phyloP scores from a whole-genome alignment of 1,139 yeast genomes.

The Yamadazyma oceani region DNA sequence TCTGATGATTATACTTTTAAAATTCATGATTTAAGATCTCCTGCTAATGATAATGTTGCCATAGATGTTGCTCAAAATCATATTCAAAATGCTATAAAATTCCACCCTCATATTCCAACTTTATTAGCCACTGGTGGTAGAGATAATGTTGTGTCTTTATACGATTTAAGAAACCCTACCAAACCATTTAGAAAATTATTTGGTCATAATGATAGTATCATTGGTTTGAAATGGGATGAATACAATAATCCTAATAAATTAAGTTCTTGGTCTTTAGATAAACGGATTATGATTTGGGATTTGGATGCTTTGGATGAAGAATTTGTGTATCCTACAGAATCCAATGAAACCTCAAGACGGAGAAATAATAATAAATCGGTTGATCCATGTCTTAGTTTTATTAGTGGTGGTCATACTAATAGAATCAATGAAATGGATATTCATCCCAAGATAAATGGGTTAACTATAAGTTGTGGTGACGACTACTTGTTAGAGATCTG shows the following conservation, averaged over 20 bases:
- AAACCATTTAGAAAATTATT: constrained; percentile 49
- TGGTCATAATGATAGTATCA: constrained; percentile 49
- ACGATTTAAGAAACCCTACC: constrained; percentile 50
- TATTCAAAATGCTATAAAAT: constrained; percentile 49
- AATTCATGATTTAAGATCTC: constrained; percentile 61
- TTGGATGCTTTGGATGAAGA: constrained; percentile 48
- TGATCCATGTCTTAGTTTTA: constrained; percentile 61
- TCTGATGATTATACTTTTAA: constrained; percentile 70
- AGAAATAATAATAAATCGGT: constrained; percentile 30
- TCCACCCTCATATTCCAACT: constrained; percentile 45
- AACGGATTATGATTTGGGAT: constrained; percentile 52
- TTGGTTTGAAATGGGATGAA: constrained; percentile 41
- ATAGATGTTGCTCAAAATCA: constrained; percentile 44
- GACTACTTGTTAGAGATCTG: constrained; percentile 55
- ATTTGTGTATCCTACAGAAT: constrained; percentile 33
- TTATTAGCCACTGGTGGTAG: constrained; percentile 55
- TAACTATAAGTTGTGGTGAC: constrained; percentile 51
- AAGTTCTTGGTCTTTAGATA: constrained; percentile 51
- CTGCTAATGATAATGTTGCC: constrained; percentile 39
- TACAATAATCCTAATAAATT: constrained; percentile 35
- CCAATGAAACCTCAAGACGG: constrained; percentile 20
- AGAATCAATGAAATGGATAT: constrained; percentile 51
- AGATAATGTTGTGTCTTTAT: constrained; percentile 49
- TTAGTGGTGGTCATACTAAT: constrained; percentile 62
- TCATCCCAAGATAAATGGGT: constrained; percentile 45